Evolutionary conservation across 2,329 filamentous ascomycete genomes (phyloP).

Genomic region (Akanthomyces dipterigenus): DNA sequence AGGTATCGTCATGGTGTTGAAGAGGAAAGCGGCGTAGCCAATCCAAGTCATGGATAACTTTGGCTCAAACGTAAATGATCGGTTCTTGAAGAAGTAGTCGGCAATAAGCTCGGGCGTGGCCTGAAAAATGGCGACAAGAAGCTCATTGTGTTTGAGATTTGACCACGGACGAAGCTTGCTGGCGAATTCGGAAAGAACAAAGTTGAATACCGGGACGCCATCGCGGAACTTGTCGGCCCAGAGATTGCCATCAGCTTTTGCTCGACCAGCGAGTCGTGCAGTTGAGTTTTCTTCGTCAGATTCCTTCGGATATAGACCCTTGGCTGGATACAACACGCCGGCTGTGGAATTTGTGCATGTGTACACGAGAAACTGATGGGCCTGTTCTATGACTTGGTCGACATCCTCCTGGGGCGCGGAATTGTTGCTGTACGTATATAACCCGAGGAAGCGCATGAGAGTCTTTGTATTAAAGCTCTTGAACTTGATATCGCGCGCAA

Average conservation of each 20-base stretch:
- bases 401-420: slow-evolving; percentile 33
- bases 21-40: slow-evolving; percentile 83
- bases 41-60: slow-evolving; percentile 94
- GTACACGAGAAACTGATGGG: slow-evolving; percentile 68
- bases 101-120: slow-evolving; percentile 80
- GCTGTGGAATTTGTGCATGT: slow-evolving; percentile 67
- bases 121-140: slow-evolving; percentile 73
- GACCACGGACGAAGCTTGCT: slow-evolving; percentile 77
- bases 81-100: slow-evolving; percentile 77
- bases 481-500: slow-evolving; percentile 68
- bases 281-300: slow-evolving; percentile 42
- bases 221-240: slow-evolving; percentile 62
- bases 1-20: slow-evolving; percentile 68
- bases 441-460: slow-evolving; percentile 62
- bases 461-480: slow-evolving; percentile 69
- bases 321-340: slow-evolving; percentile 69
- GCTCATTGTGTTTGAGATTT: slow-evolving; percentile 70
- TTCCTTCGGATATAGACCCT: slow-evolving; percentile 78
- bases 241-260: slow-evolving; percentile 62
- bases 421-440: slow-evolving; percentile 57
- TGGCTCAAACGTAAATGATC: slow-evolving; percentile 78
- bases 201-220: slow-evolving; percentile 70
- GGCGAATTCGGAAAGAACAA: slow-evolving; percentile 69
- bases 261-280: slow-evolving; percentile 27
- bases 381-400: slow-evolving; percentile 55